Evolutionary conservation across 2,329 filamentous ascomycete species (phyloP).

Genomic region (Curvularia spicifera): DNA sequence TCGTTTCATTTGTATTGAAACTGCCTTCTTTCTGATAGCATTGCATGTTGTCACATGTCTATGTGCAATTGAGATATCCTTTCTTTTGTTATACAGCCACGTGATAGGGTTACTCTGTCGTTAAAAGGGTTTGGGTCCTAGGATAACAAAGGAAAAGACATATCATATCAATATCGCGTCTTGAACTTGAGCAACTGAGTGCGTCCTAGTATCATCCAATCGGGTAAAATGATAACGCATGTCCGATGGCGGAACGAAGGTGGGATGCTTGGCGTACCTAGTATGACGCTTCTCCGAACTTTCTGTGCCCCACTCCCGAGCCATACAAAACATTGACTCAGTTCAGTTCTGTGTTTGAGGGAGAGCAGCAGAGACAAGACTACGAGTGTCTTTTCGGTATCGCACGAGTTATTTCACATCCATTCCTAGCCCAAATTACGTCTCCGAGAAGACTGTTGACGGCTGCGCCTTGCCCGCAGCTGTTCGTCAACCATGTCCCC

Average conservation of each 20-base stretch:
- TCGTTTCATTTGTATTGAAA: not conserved
- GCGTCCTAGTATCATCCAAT: not conserved
- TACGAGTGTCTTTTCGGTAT: not conserved
- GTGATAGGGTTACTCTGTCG: not conserved
- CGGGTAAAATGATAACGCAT: not conserved
- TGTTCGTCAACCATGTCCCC: constrained; percentile 27
- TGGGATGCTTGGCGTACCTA: constrained; percentile 26
- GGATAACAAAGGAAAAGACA: not conserved
- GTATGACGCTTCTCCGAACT: constrained; percentile 34
- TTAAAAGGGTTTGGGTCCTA: not conserved
- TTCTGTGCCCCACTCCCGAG: constrained; percentile 19
- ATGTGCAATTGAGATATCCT: not conserved
- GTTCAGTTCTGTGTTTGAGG: not conserved
- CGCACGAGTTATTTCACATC: not conserved
- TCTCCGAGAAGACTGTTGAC: not conserved
- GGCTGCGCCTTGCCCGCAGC: constrained; percentile 1
- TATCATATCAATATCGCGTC: not conserved
- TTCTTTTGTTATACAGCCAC: not conserved
- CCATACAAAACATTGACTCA: constrained; percentile 10
- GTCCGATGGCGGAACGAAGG: constrained; percentile 7
- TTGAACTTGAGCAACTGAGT: too few relatives aligned
- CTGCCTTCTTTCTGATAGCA: not conserved
- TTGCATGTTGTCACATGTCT: not conserved
- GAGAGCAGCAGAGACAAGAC: not conserved
- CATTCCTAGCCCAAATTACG: not conserved